These are phyloP conservation scores for Furcasterigmium furcatum DNA, from an alignment of 2,329 filamentous ascomycete genomes.

Conservation along the genomic window DNA sequence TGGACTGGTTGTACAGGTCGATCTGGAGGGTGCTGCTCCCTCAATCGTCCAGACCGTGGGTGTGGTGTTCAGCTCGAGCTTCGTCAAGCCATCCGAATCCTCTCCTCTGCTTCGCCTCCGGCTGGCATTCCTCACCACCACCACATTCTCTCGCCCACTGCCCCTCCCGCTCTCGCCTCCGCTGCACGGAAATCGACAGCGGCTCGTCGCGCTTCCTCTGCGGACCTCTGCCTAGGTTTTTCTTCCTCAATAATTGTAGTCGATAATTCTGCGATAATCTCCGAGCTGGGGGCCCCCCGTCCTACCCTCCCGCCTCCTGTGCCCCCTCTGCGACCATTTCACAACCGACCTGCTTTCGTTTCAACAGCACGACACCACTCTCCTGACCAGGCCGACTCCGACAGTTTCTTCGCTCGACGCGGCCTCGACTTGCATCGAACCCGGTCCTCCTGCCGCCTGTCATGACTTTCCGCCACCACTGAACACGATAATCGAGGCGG, in stretches of 20 bases:
- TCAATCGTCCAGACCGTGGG: too few relatives aligned
- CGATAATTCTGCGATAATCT: not conserved
- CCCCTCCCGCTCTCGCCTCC: too few relatives aligned
- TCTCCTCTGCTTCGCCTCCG: slow-evolving; percentile 2
- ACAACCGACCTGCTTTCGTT: too few relatives aligned
- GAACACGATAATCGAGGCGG: not conserved
- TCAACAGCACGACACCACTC: too few relatives aligned
- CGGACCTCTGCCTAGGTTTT: not conserved
- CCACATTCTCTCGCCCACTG: not conserved
- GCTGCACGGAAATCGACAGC: too few relatives aligned
- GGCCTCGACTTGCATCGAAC: too few relatives aligned
- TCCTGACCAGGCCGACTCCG: too few relatives aligned
- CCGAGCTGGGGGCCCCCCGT: not conserved
- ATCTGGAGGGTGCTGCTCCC: not conserved
- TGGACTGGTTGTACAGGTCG: too few relatives aligned
- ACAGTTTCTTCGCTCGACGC: too few relatives aligned
- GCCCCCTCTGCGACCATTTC: too few relatives aligned
- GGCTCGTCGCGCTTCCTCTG: not conserved
- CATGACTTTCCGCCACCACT: not conserved
- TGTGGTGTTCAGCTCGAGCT: not conserved
- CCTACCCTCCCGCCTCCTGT: not conserved
- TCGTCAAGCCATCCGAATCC: not conserved
- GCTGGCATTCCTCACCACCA: slow-evolving; percentile 1
- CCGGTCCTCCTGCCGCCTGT: not conserved
- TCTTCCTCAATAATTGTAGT: not conserved